Conservation (phyloP, 2,329 filamentous ascomycete genomes). For the Blastomyces parvus region DNA sequence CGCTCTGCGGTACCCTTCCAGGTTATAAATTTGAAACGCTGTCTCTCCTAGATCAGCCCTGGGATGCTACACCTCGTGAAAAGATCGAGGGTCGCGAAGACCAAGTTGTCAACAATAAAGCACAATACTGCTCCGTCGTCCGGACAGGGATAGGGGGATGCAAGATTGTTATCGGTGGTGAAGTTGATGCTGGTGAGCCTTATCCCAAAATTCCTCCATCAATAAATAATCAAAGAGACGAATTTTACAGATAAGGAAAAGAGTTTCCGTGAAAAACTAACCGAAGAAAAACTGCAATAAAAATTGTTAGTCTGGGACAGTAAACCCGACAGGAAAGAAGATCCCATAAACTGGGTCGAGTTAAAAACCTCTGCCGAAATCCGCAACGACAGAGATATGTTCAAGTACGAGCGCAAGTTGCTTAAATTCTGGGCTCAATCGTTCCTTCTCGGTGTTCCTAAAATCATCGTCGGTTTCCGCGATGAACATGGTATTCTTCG, state of each 20-base stretch:
- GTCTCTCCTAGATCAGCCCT: conserved; percentile 63
- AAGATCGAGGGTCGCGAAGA: conserved; percentile 68
- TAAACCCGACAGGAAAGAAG: conserved; percentile 56
- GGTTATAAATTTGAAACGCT: conserved; percentile 96
- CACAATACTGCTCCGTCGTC: conserved; percentile 93
- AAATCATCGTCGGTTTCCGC: conserved; percentile 83
- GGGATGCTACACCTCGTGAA: conserved; percentile 61
- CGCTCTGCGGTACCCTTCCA: conserved; percentile 27
- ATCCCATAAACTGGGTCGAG: conserved; percentile 85
- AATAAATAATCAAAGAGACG: background rate
- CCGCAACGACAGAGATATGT: conserved; percentile 54
- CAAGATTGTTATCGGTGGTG: conserved; percentile 72
- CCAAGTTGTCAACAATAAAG: conserved; percentile 71
- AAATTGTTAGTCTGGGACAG: conserved; percentile 61
- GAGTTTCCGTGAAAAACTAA: background rate
- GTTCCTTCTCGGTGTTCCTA: conserved; percentile 85
- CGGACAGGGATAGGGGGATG: conserved; percentile 73
- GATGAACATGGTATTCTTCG: conserved; percentile 61
- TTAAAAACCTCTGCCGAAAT: conserved; percentile 81
- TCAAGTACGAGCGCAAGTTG: conserved; percentile 78
- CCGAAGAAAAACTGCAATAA: background rate
- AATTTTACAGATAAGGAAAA: background rate
- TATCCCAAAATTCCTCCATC: background rate
- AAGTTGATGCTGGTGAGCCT: conserved; percentile 73
- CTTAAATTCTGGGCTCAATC: conserved; percentile 96